These are phyloP conservation scores for Fraxinus pennsylvanica DNA, from an alignment of 257 asterid genomes.

Conservation along the genomic window DNA sequence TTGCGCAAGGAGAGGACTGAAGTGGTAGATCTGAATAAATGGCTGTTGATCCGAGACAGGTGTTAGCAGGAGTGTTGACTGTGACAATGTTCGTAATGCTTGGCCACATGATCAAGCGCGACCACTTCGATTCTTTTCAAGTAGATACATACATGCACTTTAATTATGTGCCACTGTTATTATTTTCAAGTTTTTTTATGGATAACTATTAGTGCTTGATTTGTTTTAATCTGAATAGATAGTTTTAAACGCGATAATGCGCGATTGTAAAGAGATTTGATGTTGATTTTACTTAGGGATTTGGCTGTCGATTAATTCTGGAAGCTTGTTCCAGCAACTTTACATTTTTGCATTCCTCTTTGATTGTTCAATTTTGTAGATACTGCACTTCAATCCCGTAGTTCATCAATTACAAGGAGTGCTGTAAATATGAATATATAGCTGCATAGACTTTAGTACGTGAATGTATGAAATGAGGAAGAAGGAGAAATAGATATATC, in stretches of 20 bases:
- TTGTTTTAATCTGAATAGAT: neutral
- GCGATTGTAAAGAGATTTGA: neutral
- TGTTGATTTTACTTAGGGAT: neutral
- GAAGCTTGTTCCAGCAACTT: neutral
- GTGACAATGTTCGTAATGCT: constrained; percentile 61
- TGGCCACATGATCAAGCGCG: constrained; percentile 59
- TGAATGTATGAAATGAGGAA: neutral
- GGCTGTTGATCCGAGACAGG: constrained; percentile 57
- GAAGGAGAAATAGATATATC: neutral
- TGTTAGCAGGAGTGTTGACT: constrained; percentile 52
- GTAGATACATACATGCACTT: constrained; percentile 16
- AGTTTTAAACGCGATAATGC: neutral
- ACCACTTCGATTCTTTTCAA: constrained; percentile 45
- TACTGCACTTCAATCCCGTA: neutral
- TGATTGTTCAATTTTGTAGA: neutral
- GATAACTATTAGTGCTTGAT: neutral
- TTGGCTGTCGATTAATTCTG: neutral
- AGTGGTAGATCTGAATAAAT: constrained; percentile 33
- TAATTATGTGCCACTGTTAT: too few relatives aligned
- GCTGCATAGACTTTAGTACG: neutral
- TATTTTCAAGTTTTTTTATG: neutral
- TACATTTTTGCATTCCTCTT: neutral
- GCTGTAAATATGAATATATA: neutral
- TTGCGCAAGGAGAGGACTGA: neutral
- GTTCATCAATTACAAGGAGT: neutral